A percentile compares a stretch with the other conserved stretches of the same genome.
These are phyloP conservation scores for Komagataella mondaviorum DNA, from an alignment of 805 yeast genomes.

Conservation along the genomic window DNA sequence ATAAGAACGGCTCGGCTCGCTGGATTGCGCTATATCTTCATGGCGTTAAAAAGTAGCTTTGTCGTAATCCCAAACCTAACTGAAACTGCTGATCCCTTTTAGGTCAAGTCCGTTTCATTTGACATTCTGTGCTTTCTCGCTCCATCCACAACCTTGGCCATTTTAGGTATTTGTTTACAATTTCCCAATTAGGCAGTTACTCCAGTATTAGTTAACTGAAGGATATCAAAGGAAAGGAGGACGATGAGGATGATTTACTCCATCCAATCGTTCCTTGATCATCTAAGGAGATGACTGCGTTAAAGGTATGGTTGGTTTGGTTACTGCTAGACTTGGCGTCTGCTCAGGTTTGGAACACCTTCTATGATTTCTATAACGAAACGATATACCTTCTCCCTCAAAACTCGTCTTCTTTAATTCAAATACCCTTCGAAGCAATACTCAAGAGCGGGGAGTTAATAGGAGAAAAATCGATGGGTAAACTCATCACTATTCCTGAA, in stretches of 20 bases:
- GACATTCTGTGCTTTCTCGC: neutral
- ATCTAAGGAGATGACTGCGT: neutral
- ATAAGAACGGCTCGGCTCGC: neutral
- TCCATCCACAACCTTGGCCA: neutral
- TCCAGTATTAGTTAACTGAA: neutral
- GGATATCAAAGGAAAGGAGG: neutral
- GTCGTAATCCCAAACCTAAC: neutral
- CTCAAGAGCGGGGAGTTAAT: conserved; percentile 10
- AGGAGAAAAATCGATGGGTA: neutral
- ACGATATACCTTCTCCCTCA: conserved; percentile 14
- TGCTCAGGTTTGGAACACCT: conserved; percentile 8
- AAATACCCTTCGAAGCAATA: conserved; percentile 13
- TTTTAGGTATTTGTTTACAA: neutral
- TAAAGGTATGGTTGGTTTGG: neutral
- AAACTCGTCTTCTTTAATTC: conserved; percentile 8
- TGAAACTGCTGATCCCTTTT: neutral
- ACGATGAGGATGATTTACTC: neutral
- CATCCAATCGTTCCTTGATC: neutral
- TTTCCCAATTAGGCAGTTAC: neutral
- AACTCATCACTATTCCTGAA: conserved; percentile 8
- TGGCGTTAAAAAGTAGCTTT: no score
- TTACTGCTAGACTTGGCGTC: neutral
- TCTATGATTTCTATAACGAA: conserved; percentile 17
- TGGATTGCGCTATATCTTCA: neutral
- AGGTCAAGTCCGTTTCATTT: neutral